Evolutionary conservation across 768 basidiomycete genomes (phyloP).

Genomic region (Astraeus odoratus): DNA sequence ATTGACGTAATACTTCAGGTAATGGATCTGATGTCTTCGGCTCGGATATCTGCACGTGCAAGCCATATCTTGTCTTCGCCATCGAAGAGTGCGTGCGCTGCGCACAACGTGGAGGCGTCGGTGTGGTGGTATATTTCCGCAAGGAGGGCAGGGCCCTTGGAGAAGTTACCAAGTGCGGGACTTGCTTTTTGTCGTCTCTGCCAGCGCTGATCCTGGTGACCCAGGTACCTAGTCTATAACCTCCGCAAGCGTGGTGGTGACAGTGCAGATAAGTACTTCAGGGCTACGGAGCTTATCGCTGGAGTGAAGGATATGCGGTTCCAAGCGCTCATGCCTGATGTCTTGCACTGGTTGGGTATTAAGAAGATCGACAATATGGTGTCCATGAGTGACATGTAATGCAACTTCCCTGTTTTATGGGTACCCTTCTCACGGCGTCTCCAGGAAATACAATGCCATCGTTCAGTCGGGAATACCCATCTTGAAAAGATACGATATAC

Average conservation of each 20-base stretch:
- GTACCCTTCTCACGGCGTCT: conserved; percentile 1
- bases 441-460: conserved; percentile 91
- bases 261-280: conserved; percentile 90
- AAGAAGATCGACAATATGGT: conserved; percentile 86
- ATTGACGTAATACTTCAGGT: conserved; percentile 32
- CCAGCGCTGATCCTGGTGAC: neutral
- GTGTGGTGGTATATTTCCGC: conserved; percentile 89
- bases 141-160: conserved; percentile 92
- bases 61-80: conserved; percentile 87
- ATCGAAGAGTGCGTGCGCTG: conserved; percentile 89
- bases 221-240: conserved; percentile 90
- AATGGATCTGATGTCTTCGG: conserved; percentile 97
- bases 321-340: conserved; percentile 92
- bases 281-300: conserved; percentile 86
- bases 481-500: conserved; percentile 76
- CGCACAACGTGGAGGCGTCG: conserved; percentile 82
- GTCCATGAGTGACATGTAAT: conserved; percentile 85
- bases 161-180: conserved; percentile 79
- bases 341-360: conserved; percentile 92
- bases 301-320: conserved; percentile 97
- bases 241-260: conserved; percentile 93
- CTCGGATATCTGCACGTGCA: conserved; percentile 88
- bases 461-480: conserved; percentile 85
- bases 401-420: conserved; percentile 22
- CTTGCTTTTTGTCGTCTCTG: neutral